Conservation (phyloP, 176 grass and related monocot species). For the Calamus simplicifolius region DNA sequence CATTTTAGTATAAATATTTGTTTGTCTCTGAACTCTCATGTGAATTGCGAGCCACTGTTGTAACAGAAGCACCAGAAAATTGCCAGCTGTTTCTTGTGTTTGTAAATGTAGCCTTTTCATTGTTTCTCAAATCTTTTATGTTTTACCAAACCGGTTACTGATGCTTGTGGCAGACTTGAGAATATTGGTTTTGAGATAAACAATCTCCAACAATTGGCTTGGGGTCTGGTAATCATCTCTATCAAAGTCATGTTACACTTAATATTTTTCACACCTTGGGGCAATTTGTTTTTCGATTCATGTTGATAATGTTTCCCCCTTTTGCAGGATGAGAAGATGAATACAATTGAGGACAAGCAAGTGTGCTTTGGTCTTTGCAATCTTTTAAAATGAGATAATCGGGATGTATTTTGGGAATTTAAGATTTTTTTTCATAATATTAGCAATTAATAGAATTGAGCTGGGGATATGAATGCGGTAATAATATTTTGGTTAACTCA, state of each 20-base stretch:
- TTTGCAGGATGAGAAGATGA: conserved; percentile 76
- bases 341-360: conserved; percentile 86
- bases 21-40: not conserved
- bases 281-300: not conserved
- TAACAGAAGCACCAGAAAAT: not conserved
- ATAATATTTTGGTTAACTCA: no score
- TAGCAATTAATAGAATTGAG: no score
- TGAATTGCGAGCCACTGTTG: no score
- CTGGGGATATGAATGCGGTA: no score
- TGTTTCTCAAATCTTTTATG: conserved; percentile 19
- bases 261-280: not conserved
- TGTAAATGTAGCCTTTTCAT: not conserved
- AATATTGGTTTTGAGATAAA: conserved; percentile 78
- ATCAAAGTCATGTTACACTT: not conserved
- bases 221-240: conserved; percentile 59
- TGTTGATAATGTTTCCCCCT: conserved; percentile 2
- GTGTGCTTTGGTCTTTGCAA: conserved; percentile 13
- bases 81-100: conserved; percentile 4
- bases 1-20: not conserved
- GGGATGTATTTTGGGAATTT: no score
- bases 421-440: no score
- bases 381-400: no score
- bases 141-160: conserved; percentile 56
- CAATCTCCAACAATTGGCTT: conserved; percentile 73
- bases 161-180: conserved; percentile 64